Percentiles rank a stretch among this genome's conserved stretches.
Conservation (phyloP, 768 basidiomycete species). For the Russula sp. region DNA sequence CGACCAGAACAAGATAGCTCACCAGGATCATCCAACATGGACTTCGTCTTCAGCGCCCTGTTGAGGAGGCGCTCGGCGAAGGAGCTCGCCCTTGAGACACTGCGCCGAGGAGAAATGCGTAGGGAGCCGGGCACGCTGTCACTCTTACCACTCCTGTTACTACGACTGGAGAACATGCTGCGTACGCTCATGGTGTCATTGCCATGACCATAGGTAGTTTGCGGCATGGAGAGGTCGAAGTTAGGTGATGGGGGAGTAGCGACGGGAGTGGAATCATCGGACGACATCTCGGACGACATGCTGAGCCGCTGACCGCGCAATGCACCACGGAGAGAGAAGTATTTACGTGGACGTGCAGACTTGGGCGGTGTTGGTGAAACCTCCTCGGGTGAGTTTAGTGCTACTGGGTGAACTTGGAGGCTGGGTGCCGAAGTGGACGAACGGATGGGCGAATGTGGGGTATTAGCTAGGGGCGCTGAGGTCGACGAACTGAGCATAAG, state of each 20-base stretch:
- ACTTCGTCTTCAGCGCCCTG: conserved; percentile 21
- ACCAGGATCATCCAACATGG: conserved; percentile 23
- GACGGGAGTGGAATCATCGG: conserved; percentile 61
- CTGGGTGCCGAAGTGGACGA: conserved; percentile 17
- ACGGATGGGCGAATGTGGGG: conserved; percentile 8
- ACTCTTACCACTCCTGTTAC: conserved; percentile 20
- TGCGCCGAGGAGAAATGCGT: conserved; percentile 22
- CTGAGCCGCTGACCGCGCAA: conserved; percentile 49
- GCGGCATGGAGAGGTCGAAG: conserved; percentile 24
- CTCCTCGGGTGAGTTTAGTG: conserved; percentile 31
- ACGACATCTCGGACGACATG: conserved; percentile 55
- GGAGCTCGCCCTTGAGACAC: conserved; percentile 23
- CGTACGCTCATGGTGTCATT: conserved; percentile 27
- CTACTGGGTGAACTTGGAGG: conserved; percentile 24
- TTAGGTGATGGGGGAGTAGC: conserved; percentile 49
- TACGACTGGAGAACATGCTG: conserved; percentile 21
- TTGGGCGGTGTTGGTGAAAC: conserved; percentile 43
- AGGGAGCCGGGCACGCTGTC: conserved; percentile 13
- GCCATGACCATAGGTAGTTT: conserved; percentile 16
- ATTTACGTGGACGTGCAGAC: conserved; percentile 28
- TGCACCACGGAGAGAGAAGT: conserved; percentile 38
- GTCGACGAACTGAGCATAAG: conserved; percentile 8
- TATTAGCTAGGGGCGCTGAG: background rate
- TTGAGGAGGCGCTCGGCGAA: conserved; percentile 23
- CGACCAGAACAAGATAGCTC: background rate